Base-by-base conservation (phyloP, 805 yeast species). In the Pichia nanzhaoensis region DNA sequence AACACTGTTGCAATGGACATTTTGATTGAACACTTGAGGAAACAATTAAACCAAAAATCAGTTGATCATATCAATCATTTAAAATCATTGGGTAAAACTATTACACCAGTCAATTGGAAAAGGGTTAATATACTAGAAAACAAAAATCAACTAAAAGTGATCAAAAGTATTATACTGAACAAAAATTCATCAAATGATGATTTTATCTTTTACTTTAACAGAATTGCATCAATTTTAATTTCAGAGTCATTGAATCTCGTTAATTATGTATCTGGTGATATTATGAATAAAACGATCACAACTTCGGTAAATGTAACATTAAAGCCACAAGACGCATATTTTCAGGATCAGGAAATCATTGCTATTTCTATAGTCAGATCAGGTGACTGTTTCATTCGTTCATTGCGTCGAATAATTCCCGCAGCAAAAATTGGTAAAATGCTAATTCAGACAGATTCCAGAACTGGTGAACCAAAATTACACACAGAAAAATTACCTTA, bases 401-500 rank as follows among this genome's bases (percentile, higher is more conserved):
- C 96, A 0, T 68, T 91, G 34, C 77, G 84, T 48, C 80, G 80
- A 52, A 77, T 90, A 0, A 70, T 88, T 21, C 91, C 96, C 1
- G 87, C 81, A 41, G 80, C 87, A 12, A 73, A 78, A 10, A 72
- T 88, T 31, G 98, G 99, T 0, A 86, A 90, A 57, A 61, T 91
- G 20, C 68, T 91, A 39, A 89, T 91, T 55, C 96, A 89, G 63
- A 82, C 95, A 7, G 96, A 90, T 61, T 71, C 93, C 0, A 65
- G 70, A 19, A 90, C 98, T 0, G 98, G 98, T 8, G 98, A 91
- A 64, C 98, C 99, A 1, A 90, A 84, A 58, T 70, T 93, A 48
- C 96, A 90, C 61, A 78, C 82, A n/a, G 83, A 84, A 51, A 74
- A 78, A 20, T 64, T 91, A 33, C 96, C 97, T 0, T 6, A 17